These are phyloP conservation scores for Hymenoscyphus fructigenus DNA, from an alignment of 2,329 filamentous ascomycete genomes.

Conservation along the genomic window DNA sequence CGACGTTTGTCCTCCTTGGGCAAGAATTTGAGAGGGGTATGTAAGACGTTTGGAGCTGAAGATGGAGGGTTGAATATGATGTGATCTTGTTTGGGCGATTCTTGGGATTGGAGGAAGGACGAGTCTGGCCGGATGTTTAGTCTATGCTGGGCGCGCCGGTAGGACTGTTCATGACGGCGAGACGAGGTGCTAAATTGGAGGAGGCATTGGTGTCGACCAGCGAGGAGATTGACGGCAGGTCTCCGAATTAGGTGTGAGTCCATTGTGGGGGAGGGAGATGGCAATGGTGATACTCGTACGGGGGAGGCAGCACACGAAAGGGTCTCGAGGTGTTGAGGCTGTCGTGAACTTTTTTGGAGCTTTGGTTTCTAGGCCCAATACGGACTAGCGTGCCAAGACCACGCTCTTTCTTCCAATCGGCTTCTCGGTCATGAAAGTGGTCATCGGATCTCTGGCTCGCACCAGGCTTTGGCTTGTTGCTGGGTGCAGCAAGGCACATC, in stretches of 20 bases:
- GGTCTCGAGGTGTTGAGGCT: constrained; percentile 9
- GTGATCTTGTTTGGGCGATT: constrained; percentile 41
- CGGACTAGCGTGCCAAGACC: constrained; percentile 8
- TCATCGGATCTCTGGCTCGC: not conserved
- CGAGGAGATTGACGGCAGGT: constrained; percentile 31
- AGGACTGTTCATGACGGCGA: constrained; percentile 37
- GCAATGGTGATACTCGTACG: not conserved
- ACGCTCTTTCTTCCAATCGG: not conserved
- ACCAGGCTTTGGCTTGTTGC: not conserved
- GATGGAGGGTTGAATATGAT: constrained; percentile 60
- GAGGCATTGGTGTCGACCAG: constrained; percentile 30
- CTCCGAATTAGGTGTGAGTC: constrained; percentile 33
- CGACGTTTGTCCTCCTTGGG: constrained; percentile 45
- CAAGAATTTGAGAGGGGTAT: constrained; percentile 68
- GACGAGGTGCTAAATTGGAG: constrained; percentile 30
- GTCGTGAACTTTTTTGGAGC: constrained; percentile 13
- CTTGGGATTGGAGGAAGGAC: constrained; percentile 49
- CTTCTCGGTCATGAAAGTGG: not conserved
- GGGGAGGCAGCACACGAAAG: not conserved
- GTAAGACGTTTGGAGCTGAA: constrained; percentile 54
- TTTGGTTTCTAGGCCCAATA: not conserved
- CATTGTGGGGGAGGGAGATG: constrained; percentile 26
- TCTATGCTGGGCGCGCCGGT: constrained; percentile 36
- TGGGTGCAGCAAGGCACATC: not conserved
- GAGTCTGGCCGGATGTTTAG: constrained; percentile 58